phyloP scores from a whole-genome alignment of 1,139 yeast genomes.

The Blastobotrys ciferrii region DNA sequence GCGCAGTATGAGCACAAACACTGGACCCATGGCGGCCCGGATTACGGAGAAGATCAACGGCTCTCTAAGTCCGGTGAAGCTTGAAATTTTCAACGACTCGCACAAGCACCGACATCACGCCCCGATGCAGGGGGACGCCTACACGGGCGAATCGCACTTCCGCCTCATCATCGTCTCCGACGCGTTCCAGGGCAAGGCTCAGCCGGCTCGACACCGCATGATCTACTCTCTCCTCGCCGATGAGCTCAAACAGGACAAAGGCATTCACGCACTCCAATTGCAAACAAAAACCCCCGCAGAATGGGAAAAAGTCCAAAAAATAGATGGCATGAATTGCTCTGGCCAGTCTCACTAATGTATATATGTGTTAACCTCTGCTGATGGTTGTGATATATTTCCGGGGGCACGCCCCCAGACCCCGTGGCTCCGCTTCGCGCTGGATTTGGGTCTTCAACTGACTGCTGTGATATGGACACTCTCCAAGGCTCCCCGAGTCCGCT shows the following conservation, averaged over 20 bases:
- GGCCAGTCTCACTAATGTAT: background rate
- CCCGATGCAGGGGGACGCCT: constrained; percentile 71
- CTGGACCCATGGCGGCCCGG: constrained; percentile 48
- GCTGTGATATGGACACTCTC: too few species aligned
- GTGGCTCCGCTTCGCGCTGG: too few species aligned
- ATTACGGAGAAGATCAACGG: constrained; percentile 48
- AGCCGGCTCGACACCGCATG: constrained; percentile 78
- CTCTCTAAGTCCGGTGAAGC: constrained; percentile 49
- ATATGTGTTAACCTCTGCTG: background rate
- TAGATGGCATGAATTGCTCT: background rate
- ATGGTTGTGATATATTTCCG: background rate
- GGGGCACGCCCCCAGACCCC: too few species aligned
- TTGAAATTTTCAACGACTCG: constrained; percentile 75
- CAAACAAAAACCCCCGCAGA: constrained; percentile 77
- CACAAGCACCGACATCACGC: constrained; percentile 87
- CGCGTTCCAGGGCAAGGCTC: constrained; percentile 59
- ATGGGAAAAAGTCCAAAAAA: constrained; percentile 30
- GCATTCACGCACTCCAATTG: constrained; percentile 88
- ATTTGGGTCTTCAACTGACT: too few species aligned
- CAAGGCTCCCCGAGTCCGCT: too few species aligned
- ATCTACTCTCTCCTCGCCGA: constrained; percentile 68
- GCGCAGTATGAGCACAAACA: constrained; percentile 3
- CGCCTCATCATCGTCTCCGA: constrained; percentile 63
- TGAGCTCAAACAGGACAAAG: constrained; percentile 60
- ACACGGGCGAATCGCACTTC: constrained; percentile 84